Base-by-base conservation (phyloP, 805 yeast species). In the Candida coquimbonensis region DNA sequence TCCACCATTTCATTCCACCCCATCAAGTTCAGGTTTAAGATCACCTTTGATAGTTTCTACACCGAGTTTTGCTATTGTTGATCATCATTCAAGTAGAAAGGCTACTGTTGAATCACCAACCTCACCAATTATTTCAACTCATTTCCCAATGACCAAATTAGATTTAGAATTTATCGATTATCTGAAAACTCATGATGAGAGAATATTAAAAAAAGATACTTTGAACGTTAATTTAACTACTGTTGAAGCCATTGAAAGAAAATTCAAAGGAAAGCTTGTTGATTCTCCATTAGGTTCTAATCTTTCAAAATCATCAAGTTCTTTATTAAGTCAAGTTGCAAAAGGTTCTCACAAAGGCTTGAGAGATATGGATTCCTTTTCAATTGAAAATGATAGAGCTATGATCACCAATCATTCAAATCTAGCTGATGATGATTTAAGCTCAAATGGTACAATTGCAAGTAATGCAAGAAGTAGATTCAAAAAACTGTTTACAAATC, bases 131-230 rank as follows among this genome's bases (percentile, higher is more conserved):
- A 16, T 34, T 6, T n/a, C 29, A 7, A n/a, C 9, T 7, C 9
- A 7, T 29, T 14, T 76, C 0, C 75, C 81, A 9, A 60, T 76
- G 63, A 68, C 76, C 1, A 67, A 75, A 14, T 53, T 79, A 8
- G 89, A 83, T 56, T 59, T 72, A 36, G 76, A 79, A 16, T 83
- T 87, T 84, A 68, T 69, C 7, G 67, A 69, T 36, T 80, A 67
- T 54, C 62, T 84, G 50, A 65, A 62, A 21, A 77, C 74, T 54
- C 63, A 70, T 1, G 80, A 80, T 42, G 93, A 84, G 55, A 68
- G 88, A 46, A 72, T 83, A 1, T 46, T 81, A 40, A 77, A 72
- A 49, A 73, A 72, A 29, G 87, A 84, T 1, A 74, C 78, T 29
- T 72, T 80, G 5, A 65, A 68, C 35, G 74, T 76, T 2, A 62